Conservation (phyloP, 2,329 filamentous ascomycete genomes). For the Pseudofabraea citricarpa region DNA sequence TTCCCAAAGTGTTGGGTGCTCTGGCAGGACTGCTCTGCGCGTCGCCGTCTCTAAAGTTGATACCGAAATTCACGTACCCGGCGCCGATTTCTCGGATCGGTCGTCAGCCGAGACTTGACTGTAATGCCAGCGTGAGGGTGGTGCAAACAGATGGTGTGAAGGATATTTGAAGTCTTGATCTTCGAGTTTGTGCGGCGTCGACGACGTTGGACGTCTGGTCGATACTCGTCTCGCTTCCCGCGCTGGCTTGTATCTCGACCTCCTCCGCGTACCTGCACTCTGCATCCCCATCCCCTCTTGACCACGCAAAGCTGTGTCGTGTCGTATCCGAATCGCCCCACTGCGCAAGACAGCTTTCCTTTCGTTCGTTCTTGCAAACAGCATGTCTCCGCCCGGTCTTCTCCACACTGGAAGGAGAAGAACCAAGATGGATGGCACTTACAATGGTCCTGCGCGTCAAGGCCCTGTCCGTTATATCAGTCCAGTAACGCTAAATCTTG, state of each 20-base stretch:
- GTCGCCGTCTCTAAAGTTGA: constrained; percentile 9
- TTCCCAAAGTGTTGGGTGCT: not conserved
- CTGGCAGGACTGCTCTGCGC: constrained; percentile 5
- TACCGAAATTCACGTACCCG: constrained; percentile 15
- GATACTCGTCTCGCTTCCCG: not conserved
- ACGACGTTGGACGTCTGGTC: not conserved
- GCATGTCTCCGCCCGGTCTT: constrained; percentile 16
- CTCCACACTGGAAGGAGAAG: constrained; percentile 25
- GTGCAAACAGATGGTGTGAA: constrained; percentile 14
- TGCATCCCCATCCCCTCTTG: constrained; percentile 1
- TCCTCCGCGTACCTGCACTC: not conserved
- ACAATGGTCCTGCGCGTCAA: constrained; percentile 27
- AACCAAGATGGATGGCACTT: constrained; percentile 21
- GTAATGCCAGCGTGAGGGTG: constrained; percentile 6
- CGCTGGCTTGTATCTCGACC: no score
- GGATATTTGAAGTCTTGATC: constrained; percentile 7
- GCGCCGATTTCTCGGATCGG: constrained; percentile 13
- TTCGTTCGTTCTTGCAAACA: constrained; percentile 5
- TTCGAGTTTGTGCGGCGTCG: constrained; percentile 1
- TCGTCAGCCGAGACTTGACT: constrained; percentile 13
- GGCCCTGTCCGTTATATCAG: constrained; percentile 38
- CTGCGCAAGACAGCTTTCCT: not conserved
- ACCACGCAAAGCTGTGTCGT: constrained; percentile 18
- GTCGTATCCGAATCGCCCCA: not conserved
- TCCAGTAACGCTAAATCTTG: constrained; percentile 58